Percentiles rank a stretch among this genome's conserved stretches.
phyloP scores from a whole-genome alignment of 768 basidiomycete genomes.

The Epithele typhae region DNA sequence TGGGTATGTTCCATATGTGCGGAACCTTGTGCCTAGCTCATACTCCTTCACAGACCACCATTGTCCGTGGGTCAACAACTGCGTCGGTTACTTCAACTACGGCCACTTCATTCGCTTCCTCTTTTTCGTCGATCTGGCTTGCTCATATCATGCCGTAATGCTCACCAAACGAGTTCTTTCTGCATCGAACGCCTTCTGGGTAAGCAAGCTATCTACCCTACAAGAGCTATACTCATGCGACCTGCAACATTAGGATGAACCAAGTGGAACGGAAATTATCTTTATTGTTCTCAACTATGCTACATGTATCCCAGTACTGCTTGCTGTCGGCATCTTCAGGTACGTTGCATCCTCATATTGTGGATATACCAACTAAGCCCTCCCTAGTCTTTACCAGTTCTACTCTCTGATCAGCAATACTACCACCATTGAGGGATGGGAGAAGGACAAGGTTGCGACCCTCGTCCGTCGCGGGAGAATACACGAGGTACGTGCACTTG shows the following conservation, averaged over 20 bases:
- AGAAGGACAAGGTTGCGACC: slow-evolving; percentile 91
- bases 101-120: slow-evolving; percentile 89
- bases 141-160: slow-evolving; percentile 85
- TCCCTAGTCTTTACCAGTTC: slow-evolving; percentile 77
- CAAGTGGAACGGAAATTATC: slow-evolving; percentile 63
- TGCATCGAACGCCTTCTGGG: slow-evolving; percentile 50
- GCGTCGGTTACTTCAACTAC: slow-evolving; percentile 90
- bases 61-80: slow-evolving; percentile 92
- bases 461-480: slow-evolving; percentile 84
- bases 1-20: slow-evolving; percentile 53
- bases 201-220: slow-evolving; percentile 25
- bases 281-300: slow-evolving; percentile 88
- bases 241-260: slow-evolving; percentile 58
- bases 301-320: slow-evolving; percentile 77
- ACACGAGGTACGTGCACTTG: slow-evolving; percentile 54
- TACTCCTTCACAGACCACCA: slow-evolving; percentile 61
- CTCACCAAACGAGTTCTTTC: slow-evolving; percentile 57
- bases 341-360: slow-evolving; percentile 23
- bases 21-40: background rate
- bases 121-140: slow-evolving; percentile 88
- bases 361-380: background rate
- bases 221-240: background rate
- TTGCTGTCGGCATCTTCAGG: slow-evolving; percentile 92
- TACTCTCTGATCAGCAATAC: slow-evolving; percentile 72
- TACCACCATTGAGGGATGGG: slow-evolving; percentile 97